Percentiles rank a stretch among this genome's conserved stretches.
Conservation (phyloP, 1,284 basidiomycete species). For the Hypsizygus ulmarius region DNA sequence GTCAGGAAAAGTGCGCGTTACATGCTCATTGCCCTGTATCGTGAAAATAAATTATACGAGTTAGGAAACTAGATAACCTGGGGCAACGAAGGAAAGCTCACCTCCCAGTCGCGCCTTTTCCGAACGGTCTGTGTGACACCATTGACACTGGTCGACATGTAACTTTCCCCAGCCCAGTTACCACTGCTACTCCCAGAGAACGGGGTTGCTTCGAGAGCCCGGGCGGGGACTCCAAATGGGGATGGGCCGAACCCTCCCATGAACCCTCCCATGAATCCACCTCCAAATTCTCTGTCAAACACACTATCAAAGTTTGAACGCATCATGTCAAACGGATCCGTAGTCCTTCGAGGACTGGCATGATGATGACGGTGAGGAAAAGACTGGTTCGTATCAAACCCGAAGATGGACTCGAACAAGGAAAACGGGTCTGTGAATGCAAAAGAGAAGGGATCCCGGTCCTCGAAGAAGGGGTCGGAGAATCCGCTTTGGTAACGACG, state of each 20-base stretch:
- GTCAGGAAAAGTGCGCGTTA: constrained; percentile 60
- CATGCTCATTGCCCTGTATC: constrained; percentile 67
- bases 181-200: constrained; percentile 23
- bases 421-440: constrained; percentile 71
- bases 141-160: constrained; percentile 53
- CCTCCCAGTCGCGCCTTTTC: constrained; percentile 55
- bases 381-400: constrained; percentile 30
- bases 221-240: constrained; percentile 14
- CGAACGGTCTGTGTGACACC: constrained; percentile 62
- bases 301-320: constrained; percentile 28
- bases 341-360: constrained; percentile 20
- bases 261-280: constrained; percentile 12
- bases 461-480: constrained; percentile 30
- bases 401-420: constrained; percentile 68
- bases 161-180: constrained; percentile 53
- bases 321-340: constrained; percentile 16
- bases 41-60: constrained; percentile 11
- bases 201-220: constrained; percentile 20
- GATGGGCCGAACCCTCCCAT: constrained; percentile 6
- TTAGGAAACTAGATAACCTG: constrained; percentile 11
- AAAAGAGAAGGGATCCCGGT: constrained; percentile 31
- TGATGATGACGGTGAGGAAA: constrained; percentile 21
- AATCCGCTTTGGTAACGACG: constrained; percentile 33
- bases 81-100: no score
- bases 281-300: constrained; percentile 30